These are phyloP conservation scores for Polyplosphaeria fusca DNA, from an alignment of 495 filamentous ascomycete genomes.

Conservation along the genomic window DNA sequence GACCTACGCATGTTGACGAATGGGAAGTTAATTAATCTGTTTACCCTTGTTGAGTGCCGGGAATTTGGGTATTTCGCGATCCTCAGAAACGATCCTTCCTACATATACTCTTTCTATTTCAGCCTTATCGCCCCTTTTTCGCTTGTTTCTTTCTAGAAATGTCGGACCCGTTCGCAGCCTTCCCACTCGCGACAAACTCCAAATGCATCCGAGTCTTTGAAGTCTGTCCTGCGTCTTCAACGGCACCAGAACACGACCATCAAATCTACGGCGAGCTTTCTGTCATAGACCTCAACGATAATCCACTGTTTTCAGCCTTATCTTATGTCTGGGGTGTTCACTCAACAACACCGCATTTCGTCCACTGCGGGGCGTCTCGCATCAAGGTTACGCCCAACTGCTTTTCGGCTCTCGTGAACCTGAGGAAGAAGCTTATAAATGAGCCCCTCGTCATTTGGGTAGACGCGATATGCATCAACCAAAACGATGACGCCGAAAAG, in stretches of 20 bases:
- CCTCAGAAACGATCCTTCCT: too few relatives aligned
- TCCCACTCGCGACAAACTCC: too few relatives aligned
- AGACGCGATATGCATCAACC: conserved; percentile 18
- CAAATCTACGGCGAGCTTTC: background rate
- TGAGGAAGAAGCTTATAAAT: conserved; percentile 2
- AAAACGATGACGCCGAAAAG: conserved; percentile 5
- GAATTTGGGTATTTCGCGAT: too few relatives aligned
- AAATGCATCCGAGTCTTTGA: background rate
- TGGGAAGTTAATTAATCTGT: too few relatives aligned
- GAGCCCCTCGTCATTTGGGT: conserved; percentile 12
- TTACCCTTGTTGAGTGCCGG: too few relatives aligned
- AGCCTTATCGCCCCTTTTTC: too few relatives aligned
- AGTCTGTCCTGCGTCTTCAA: background rate
- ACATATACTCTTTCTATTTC: too few relatives aligned
- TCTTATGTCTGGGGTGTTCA: conserved; percentile 13
- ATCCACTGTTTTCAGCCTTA: conserved; percentile 2
- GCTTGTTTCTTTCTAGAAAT: too few relatives aligned
- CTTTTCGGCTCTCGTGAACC: conserved; percentile 5
- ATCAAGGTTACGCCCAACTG: conserved; percentile 8
- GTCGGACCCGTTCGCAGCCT: too few relatives aligned
- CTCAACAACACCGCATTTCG: background rate
- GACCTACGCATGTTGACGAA: too few relatives aligned
- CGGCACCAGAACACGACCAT: background rate
- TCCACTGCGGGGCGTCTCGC: background rate
- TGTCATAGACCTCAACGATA: background rate